Evolutionary conservation across 2,329 filamentous ascomycete species (phyloP), one percentile per base, ranked within the genome.

Genomic region (Cladophialophora carrionii): DNA sequence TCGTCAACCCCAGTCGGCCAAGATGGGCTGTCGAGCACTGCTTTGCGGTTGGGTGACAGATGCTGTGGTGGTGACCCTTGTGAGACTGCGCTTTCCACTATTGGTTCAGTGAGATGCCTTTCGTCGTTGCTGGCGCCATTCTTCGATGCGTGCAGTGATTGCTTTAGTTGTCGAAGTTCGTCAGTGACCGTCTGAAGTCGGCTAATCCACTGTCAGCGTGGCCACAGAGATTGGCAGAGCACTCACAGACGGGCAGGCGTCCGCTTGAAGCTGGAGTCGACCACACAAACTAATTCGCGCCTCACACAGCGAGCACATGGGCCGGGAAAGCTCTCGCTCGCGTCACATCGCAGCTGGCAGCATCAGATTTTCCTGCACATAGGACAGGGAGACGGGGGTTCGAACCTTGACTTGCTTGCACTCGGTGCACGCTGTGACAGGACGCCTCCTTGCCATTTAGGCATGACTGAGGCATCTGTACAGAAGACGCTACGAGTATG

Each of bases 221-320:
- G 54, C 31, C 17, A 41, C 10, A 17, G 34, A 57, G 10, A 9
- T 9, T 12, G 17, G 34, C 29, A 26, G 26, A 43, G 7, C 26
- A 54, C 61, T 14, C 26, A 62, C 61, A 37, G 32, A 26, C 61
- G 61, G n/a, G 61, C 49, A 12, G 61, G 53, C 20, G 61, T 63
- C 37, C 61, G 54, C 32, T 59, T 63, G 61, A 63, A 63, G 17
- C 49, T 53, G 4, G 61, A 56, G 58, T 63, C 61, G 31, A 63
- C 53, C 10, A 51, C 61, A 46, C 61, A 63, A 17, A 52, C 54
- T 12, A 63, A 49, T 9, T 46, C 32, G n/a, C 61, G 41, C 48
- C 55, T 58, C 37, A 43, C 34, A 9, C 61, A 63, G 2, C 61
- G 53, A 29, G 61, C 54, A 53, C 61, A 63, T 26, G 61, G 61